Evolutionary conservation across 2,329 filamentous ascomycete genomes (phyloP).

Genomic region (Hypoxylon sp.): DNA sequence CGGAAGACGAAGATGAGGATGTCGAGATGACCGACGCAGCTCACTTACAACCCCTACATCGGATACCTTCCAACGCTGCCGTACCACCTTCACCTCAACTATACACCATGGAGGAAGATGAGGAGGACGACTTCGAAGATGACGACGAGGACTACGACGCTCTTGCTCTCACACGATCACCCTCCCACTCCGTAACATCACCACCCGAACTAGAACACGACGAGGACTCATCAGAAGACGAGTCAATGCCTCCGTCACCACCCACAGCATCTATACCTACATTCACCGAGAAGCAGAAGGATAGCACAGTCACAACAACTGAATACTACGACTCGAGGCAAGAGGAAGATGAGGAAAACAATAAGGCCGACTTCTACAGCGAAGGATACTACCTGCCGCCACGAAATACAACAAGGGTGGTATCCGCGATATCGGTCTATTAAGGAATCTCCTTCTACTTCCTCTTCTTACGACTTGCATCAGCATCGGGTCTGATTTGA

Average conservation of each 20-base stretch:
- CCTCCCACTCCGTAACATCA: slow-evolving; percentile 67
- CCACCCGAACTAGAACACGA: slow-evolving; percentile 77
- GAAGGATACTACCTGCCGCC: slow-evolving; percentile 64
- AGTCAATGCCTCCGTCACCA: slow-evolving; percentile 76
- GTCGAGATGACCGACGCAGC: slow-evolving; percentile 62
- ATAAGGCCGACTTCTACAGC: slow-evolving; percentile 56
- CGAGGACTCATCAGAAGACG: slow-evolving; percentile 76
- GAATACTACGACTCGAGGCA: slow-evolving; percentile 49
- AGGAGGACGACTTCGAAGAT: slow-evolving; percentile 53
- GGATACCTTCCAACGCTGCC: slow-evolving; percentile 52
- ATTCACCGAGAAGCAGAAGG: slow-evolving; percentile 67
- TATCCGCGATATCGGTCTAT: slow-evolving; percentile 66
- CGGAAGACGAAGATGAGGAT: slow-evolving; percentile 64
- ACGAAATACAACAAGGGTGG: slow-evolving; percentile 59
- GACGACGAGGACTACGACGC: slow-evolving; percentile 65
- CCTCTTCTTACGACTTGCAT: slow-evolving; percentile 48
- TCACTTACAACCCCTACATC: slow-evolving; percentile 57
- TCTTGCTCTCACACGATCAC: slow-evolving; percentile 73
- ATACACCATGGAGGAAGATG: slow-evolving; percentile 50
- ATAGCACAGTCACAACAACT: slow-evolving; percentile 48
- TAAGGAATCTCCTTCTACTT: slow-evolving; percentile 46
- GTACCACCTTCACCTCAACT: slow-evolving; percentile 47
- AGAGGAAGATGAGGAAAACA: slow-evolving; percentile 49
- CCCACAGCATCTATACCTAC: slow-evolving; percentile 64
- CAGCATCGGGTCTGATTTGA: slow-evolving; percentile 36